Evolutionary conservation across 129 eudicot species (phyloP), one percentile per base, ranked within the genome.

Genomic region (Saposhnikovia divaricata): DNA sequence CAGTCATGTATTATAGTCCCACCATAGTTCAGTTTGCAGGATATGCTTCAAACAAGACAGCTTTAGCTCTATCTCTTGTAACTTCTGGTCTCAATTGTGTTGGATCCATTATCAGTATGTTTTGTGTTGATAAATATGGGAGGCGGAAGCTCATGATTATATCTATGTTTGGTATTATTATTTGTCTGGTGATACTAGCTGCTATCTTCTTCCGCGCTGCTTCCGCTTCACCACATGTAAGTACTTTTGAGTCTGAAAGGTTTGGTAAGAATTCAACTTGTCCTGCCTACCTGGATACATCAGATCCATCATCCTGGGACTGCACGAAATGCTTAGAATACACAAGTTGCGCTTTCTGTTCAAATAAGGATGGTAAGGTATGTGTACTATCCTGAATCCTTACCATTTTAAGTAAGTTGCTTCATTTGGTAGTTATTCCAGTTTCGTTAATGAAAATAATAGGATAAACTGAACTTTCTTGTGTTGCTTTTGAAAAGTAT

Each of bases 401-500:
- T 15, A 3, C 28, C 23, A 31, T 66, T n/a, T 34, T 4, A 37
- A 28, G 42, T 69, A 69, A 31, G n/a, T 28, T 68, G 9, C 40
- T 25, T 66, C 39, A 10, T 66, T 66, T 37, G 10, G 18, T 6
- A 31, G 40, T 28, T 66, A 31, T 68, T 66, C 28, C 12, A 59
- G 66, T n/a, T 4, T 3, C 2, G 4, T n/a, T 8, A 9, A 21
- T 21, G 27, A 55, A 59, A 51, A 50, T 8, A 59, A 9, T 25
- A 1, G 34, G 69, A 61, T 0, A 15, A 42, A 5, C 45, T 53
- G 28, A 77, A 53, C 72, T 39, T 77, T 77, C 44, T 57, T 6
- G 13, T 42, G 71, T 75, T 19, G 15, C 38, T 37, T n/a, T 45
- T 31, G 6, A 53, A 79, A 77, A 91, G 96, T 80, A 57, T 37